These are phyloP conservation scores for Cordyceps fumosorosea DNA, from an alignment of 2,329 filamentous ascomycete genomes.

Conservation along the genomic window DNA sequence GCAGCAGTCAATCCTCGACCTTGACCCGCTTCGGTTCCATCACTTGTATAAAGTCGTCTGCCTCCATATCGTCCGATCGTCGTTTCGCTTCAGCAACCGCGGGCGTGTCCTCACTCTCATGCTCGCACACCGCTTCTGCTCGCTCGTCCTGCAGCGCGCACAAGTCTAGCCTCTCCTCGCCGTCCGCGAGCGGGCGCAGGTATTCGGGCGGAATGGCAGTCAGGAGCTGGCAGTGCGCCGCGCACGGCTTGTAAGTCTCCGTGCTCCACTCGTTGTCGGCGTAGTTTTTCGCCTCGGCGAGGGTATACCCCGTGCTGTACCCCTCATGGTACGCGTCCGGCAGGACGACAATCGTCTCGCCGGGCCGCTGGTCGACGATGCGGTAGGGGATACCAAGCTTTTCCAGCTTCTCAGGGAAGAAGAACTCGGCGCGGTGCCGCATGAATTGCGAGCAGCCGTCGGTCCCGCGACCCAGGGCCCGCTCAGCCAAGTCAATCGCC, in stretches of 20 bases:
- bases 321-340: constrained; percentile 35
- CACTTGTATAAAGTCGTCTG: not conserved
- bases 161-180: constrained; percentile 28
- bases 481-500: constrained; percentile 28
- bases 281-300: constrained; percentile 35
- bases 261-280: constrained; percentile 30
- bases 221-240: constrained; percentile 25
- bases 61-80: not conserved
- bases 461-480: constrained; percentile 25
- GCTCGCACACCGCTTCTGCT: not conserved
- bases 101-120: no score
- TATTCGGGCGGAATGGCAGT: constrained; percentile 31
- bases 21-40: not conserved
- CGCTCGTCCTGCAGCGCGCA: constrained; percentile 23
- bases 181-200: constrained; percentile 26
- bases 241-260: constrained; percentile 29
- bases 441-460: constrained; percentile 33
- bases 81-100: not conserved
- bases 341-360: constrained; percentile 34
- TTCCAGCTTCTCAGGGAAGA: constrained; percentile 34
- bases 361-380: constrained; percentile 32
- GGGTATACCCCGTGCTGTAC: constrained; percentile 35
- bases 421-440: constrained; percentile 35
- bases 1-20: not conserved
- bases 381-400: constrained; percentile 32